Base-by-base conservation (phyloP, 2,329 filamentous ascomycete genomes). In the Zymoseptoria ardabiliae region DNA sequence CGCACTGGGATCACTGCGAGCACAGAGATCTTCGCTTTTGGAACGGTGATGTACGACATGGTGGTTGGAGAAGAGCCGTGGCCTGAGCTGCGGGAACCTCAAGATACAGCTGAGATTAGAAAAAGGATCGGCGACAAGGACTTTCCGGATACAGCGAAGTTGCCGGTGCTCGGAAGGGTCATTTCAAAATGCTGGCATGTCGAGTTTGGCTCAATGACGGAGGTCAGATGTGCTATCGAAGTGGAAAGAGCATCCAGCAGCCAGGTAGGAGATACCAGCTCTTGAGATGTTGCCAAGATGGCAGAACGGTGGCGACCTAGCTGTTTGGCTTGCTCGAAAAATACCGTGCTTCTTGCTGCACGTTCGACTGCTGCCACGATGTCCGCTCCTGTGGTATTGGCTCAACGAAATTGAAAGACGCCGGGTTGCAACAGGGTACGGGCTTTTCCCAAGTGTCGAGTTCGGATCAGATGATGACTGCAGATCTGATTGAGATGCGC, bases 21-120 rank as follows among this genome's bases (percentile, higher is more conserved):
- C n/a, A 54, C 50, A 25, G 56, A 54, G 22, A 21, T 48, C 11
- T 54, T 58, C 13, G 56, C 56, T 6, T 21, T 54, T n/a, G 50
- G 50, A 20, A 58, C 7, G 23, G 30, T 30, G 5, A 3, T 58
- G 23, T 53, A 57, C 50, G 45, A 13, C 48, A 58, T 58, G 25
- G 50, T 54, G 19, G 25, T 25, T 19, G 19, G 56, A 20, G 11
- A 58, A 11, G 50, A 58, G 13, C 11, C 35, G 45, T 58, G 50
- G 56, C 17, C 50, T 10, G 56, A 58, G 35, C 35, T 58, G 35
- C 10, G 7, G 6, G 50, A 54, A 28, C 55, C 55, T 23, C 1
- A 25, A 28, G 30, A 20, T 11, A 4, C 9, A 22, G 50, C 21
- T 20, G 50, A 58, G 30, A 22, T 58, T 21, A 45, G 8, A 50